Evolutionary conservation across 257 asterid genomes (phyloP).

Genomic region (Gentiana straminea): DNA sequence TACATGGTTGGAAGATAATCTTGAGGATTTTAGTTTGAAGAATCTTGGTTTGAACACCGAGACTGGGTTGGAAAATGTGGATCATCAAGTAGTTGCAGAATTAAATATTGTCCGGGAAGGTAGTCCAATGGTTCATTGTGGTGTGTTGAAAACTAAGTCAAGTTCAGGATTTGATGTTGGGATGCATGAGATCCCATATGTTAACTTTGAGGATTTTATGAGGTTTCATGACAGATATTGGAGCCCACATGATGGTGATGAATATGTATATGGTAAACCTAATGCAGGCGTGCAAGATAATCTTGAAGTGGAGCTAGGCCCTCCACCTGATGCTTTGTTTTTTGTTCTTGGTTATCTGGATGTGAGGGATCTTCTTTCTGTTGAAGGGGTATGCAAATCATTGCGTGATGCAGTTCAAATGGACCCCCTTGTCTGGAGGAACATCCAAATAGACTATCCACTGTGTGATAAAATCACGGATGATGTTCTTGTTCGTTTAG

Average conservation of each 20-base stretch:
- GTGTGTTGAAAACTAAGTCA: constrained; percentile 17
- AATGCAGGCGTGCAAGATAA: constrained; percentile 12
- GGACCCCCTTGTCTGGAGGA: constrained; percentile 69
- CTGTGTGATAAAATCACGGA: constrained; percentile 33
- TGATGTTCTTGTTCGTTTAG: constrained; percentile 45
- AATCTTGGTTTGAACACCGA: constrained; percentile 29
- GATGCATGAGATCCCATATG: constrained; percentile 16
- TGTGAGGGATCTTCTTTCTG: constrained; percentile 47
- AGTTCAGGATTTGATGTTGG: constrained; percentile 14
- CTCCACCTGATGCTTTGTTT: constrained; percentile 41
- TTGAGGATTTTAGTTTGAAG: constrained; percentile 35
- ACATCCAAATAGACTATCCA: constrained; percentile 32
- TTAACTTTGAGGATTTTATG: constrained; percentile 23
- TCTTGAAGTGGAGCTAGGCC: constrained; percentile 21
- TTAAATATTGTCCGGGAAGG: constrained; percentile 29
- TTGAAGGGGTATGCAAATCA: constrained; percentile 66
- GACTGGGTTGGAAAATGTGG: constrained; percentile 18
- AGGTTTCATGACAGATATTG: constrained; percentile 39
- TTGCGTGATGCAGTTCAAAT: constrained; percentile 45
- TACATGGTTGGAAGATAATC: not conserved
- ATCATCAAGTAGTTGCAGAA: constrained; percentile 21
- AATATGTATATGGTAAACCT: constrained; percentile 1
- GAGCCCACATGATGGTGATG: constrained; percentile 7
- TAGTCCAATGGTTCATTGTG: constrained; percentile 23
- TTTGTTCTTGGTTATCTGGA: constrained; percentile 51